Base-by-base conservation (phyloP, 176 grass and related monocot species). In the Avena atlantica region DNA sequence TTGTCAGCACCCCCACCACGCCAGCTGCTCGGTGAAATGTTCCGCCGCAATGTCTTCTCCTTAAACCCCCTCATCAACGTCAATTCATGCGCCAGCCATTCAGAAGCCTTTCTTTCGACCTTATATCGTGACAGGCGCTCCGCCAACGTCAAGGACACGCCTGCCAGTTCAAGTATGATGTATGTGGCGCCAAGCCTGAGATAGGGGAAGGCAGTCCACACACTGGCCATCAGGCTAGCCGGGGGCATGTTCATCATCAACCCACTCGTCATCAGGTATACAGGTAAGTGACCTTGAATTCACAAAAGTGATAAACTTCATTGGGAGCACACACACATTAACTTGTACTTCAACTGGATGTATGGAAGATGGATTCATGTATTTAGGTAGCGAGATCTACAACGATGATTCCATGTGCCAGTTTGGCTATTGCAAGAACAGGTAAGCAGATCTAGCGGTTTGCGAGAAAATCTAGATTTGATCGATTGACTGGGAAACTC, bases 271-370 rank as follows among this genome's bases (percentile, higher is more conserved):
- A 88, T 88, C 78, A 91, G 93, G 89, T 93, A 93, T 34, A 66
- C 12, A 84, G 78, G 73, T 93, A 12, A 45, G 80, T 29, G 77
- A 84, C 68, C 15, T 89, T 31, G 91, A 85, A 78, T 83, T 91
- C 8, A 89, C 31, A 89, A 31, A 95, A 91, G 91, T 66, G 91
- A 47, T 47, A 9, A 5, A 87, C 53, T 93, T 86, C 65, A 93
- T 95, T 59, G 86, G 80, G 58, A 93, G 93, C 31, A 74, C 78
- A 23, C 87, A 93, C 2, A 1, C 44, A 89, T 95, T 60, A 86
- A 95, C 76, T 83, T 95, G 64, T 95, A 95, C 78, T 83, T 81
- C n/a, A 91, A 83, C 45, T 86, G 88, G 91, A 74, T 83, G 21
- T 65, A 83, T 80, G 27, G 83, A 85, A 76, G 93, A 93, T 21